Percentiles rank a stretch among this genome's conserved stretches.
Conservation (phyloP, 2,329 filamentous ascomycete genomes). For the Aspergillus hiratsukae region DNA sequence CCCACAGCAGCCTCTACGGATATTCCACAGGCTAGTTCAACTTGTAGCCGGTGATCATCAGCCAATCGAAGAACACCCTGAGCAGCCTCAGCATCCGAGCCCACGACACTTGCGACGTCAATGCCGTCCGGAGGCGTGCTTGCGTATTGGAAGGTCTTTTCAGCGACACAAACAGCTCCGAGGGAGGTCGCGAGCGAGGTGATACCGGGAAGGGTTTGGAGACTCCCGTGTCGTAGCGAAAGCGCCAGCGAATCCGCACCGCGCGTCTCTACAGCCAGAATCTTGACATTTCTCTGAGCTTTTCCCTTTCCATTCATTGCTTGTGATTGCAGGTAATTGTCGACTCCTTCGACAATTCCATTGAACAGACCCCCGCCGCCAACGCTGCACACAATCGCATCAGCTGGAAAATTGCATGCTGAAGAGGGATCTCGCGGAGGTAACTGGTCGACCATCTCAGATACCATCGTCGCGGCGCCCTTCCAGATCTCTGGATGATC, state of each 20-base stretch:
- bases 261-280: slow-evolving; percentile 68
- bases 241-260: slow-evolving; percentile 66
- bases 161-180: slow-evolving; percentile 62
- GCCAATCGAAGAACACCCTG: slow-evolving; percentile 68
- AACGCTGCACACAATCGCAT: slow-evolving; percentile 70
- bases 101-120: slow-evolving; percentile 55
- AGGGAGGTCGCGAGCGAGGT: slow-evolving; percentile 68
- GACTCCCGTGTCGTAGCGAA: slow-evolving; percentile 49
- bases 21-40: slow-evolving; percentile 79
- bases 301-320: slow-evolving; percentile 9
- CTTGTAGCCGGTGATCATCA: slow-evolving; percentile 71
- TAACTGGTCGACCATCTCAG: slow-evolving; percentile 34
- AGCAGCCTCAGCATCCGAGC: slow-evolving; percentile 71
- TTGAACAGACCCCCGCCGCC: slow-evolving; percentile 75
- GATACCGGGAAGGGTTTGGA: slow-evolving; percentile 62
- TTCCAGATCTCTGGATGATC: slow-evolving; percentile 36
- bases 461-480: slow-evolving; percentile 31
- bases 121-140: slow-evolving; percentile 33
- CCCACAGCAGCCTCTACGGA: slow-evolving; percentile 51
- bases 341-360: slow-evolving; percentile 65
- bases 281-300: slow-evolving; percentile 22
- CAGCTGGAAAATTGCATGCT: slow-evolving; percentile 42
- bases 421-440: slow-evolving; percentile 13
- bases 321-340: slow-evolving; percentile 14
- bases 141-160: slow-evolving; percentile 60